Evolutionary conservation across 2,329 filamentous ascomycete genomes (phyloP), one percentile per base, ranked within the genome.

Genomic region (Fusarium sp.): DNA sequence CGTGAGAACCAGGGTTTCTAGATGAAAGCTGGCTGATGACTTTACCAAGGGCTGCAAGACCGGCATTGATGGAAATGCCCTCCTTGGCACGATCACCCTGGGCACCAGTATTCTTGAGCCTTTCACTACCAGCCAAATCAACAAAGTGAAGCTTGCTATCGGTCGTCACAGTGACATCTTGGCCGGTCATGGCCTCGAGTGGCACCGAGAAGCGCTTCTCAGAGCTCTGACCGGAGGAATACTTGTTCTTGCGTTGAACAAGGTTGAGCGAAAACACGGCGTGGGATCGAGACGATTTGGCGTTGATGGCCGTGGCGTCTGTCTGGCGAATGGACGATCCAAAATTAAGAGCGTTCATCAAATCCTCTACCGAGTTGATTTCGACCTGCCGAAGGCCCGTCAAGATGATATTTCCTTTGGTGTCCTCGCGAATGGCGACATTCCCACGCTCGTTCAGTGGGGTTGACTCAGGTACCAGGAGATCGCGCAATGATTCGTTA

Each of bases 111-210:
- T 99, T 98, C 79, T 99, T 99, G 71, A 99, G 80, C 68, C 95
- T 87, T 78, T 99, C 95, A 73, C 95, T 98, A 65, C 95, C 95
- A 47, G 95, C 95, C 75, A 99, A 80, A 85, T 99, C 95, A 57
- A 99, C 95, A 73, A 99, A 99, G 74, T 99, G 95, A 46, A 99
- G 84, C 77, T 99, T 99, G 86, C 95, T 99, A 76, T 99, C 95
- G 9, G 95, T 90, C 0, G 93, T 97, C 37, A 98, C 84, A 44
- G 83, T 83, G 31, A 88, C 85, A 15, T 88, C 85, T 29, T 75
- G 70, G 21, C 85, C 84, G 3, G 88, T 85, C 80, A 95, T 85
- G 35, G 89, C 85, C 72, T 98, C 95, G 6, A 94, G 73, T 0
- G 94, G 93, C 63, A 96, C 88, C 0, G 95, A 98, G 67, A 90